Evolutionary conservation across 495 filamentous ascomycete genomes (phyloP), one percentile per base, ranked within the genome.

Genomic region (Penicilliopsis zonata): DNA sequence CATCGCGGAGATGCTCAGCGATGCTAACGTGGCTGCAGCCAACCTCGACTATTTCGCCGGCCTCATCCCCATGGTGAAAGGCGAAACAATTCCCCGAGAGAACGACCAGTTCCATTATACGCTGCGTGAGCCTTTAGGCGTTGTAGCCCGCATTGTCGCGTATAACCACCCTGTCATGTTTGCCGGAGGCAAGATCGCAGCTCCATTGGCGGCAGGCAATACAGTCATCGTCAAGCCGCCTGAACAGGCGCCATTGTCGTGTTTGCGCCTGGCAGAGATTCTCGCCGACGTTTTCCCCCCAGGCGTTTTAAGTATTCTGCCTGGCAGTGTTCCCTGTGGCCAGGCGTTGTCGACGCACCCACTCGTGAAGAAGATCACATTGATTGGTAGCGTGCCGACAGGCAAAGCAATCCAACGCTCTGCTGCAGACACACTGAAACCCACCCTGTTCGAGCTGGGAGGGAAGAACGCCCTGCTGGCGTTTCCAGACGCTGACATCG

Each of bases 401-500:
- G 34, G 34, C 17, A 5, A 2, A 13, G 13, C 5, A 8, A 13
- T 30, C 5, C 5, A 5, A 0, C 5, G 9, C 1, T 14, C 26
- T 0, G 34, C 34, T 5, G 27, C 18, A 21, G n/a, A 4, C 4
- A 30, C 9, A 13, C 26, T 18, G 5, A 74, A 90, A 36, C 76
- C 82, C 21, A 79, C 95, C 9, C 78, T 85, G 5, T 72, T 96
- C 6, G 88, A 96, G 47, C 75, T 96, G 4, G 88, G 88, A 20
- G 88, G 88, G 15, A 96, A 96, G 31, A 88, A 96, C 47, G 80
- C 88, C 2, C 88, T 88, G 6, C 94, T 94, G 43, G 71, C 95
- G 17, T 70, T 86, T 29, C 63, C 66, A 9, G 90, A 96, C 48
- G 85, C 88, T 0, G n/a, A n/a, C n/a, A n/a, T n/a, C n/a, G n/a